Conservation (phyloP, 1,284 basidiomycete species). For the Chalciporus sp. region DNA sequence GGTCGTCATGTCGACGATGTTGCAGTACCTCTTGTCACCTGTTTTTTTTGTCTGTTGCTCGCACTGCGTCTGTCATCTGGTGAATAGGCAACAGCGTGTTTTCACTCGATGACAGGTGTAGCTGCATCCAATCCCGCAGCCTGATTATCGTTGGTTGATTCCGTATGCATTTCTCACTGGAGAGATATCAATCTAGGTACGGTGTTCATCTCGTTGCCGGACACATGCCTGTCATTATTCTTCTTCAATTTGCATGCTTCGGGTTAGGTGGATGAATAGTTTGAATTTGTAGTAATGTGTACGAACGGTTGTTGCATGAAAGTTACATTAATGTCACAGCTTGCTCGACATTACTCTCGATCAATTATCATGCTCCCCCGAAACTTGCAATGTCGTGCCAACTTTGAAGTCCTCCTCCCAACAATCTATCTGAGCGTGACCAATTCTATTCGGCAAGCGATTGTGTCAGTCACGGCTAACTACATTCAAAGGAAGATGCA, state of each 20-base stretch:
- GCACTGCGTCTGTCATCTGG: neutral
- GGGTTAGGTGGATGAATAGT: too few relatives aligned
- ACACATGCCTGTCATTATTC: too few relatives aligned
- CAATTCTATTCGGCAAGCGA: slow-evolving; percentile 18
- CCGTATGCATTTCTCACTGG: too few relatives aligned
- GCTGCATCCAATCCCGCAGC: neutral
- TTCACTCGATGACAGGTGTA: neutral
- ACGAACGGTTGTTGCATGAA: neutral
- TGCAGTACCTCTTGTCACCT: too few relatives aligned
- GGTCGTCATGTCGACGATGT: too few relatives aligned
- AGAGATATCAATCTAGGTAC: neutral
- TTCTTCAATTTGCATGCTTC: too few relatives aligned
- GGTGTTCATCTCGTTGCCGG: too few relatives aligned
- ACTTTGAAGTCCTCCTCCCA: neutral
- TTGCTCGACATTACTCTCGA: neutral
- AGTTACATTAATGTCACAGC: neutral
- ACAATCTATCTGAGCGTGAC: slow-evolving; percentile 32
- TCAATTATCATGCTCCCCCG: neutral
- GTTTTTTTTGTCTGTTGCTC: neutral
- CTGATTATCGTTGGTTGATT: too few relatives aligned
- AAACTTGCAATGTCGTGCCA: neutral
- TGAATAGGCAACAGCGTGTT: neutral
- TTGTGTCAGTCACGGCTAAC: slow-evolving; percentile 14
- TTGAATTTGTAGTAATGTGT: too few relatives aligned
- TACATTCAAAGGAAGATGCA: slow-evolving; percentile 6